Evolutionary conservation across 306 rosid species (phyloP), one percentile per base, ranked within the genome.

Genomic region (Medicago truncatula): DNA sequence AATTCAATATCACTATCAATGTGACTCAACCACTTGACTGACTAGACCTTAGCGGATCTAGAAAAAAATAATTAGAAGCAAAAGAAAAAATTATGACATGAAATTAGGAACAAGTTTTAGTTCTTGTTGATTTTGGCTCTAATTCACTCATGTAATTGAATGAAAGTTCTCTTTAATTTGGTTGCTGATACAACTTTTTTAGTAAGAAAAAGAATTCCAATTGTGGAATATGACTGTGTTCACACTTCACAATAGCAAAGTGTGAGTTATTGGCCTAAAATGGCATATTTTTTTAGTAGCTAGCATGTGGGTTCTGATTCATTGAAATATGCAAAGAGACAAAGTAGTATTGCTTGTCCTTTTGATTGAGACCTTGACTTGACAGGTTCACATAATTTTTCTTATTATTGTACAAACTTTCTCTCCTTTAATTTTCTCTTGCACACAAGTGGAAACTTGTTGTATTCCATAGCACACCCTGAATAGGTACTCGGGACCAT

Each of bases 381-480:
- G 75, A 56, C 59, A 17, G 71, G 76, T 34, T 65, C 76, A 23
- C 9, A 31, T 50, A 50, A 71, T 80, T 73, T 68, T 28, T 74
- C 43, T 73, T 23, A 9, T 52, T 1, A 0, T 47, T 20, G 41
- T 25, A 8, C 36, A 36, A 67, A 52, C 68, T 8, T 69, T 80
- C 39, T 17, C 10, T 2, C 1, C 16, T 23, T 31, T 50, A 50
- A 50, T 50, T 52, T 67, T 64, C 28, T 80, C 25, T 17, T 40
- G 60, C 72, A 61, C 67, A 61, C 43, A 36, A 77, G 83, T 84
- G 85, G 85, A 41, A 21, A 71, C 58, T 18, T 81, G 56, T 15
- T 17, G 63, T 76, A 70, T 81, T 15, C 28, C 23, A 62, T 53
- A 63, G 69, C 41, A 39, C 49, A 43, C 65, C 60, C 10, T 80